Conservation (phyloP, 495 filamentous ascomycete genomes). For the Penicillium daleae region DNA sequence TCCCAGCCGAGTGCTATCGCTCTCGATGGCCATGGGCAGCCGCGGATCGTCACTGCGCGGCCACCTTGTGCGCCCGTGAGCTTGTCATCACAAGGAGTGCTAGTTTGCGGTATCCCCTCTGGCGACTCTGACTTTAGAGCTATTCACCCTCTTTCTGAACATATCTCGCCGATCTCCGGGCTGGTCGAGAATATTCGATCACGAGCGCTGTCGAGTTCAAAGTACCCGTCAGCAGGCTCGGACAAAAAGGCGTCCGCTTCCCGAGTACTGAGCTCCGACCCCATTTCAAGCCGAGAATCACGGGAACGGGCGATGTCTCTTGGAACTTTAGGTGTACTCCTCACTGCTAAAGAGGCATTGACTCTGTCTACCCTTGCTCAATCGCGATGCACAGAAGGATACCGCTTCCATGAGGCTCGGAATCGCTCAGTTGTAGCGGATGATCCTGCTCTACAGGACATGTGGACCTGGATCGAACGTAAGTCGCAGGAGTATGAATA, state of each 20-base stretch:
- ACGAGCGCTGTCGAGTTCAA: conserved; percentile 29
- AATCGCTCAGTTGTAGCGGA: conserved; percentile 71
- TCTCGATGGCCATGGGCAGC: conserved; percentile 66
- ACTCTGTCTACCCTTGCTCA: conserved; percentile 49
- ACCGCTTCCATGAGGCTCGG: conserved; percentile 71
- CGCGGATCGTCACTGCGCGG: conserved; percentile 65
- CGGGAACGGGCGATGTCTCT: conserved; percentile 44
- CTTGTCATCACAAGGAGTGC: conserved; percentile 47
- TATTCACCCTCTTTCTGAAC: conserved; percentile 37
- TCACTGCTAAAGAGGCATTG: conserved; percentile 47
- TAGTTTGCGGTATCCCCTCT: conserved; percentile 40
- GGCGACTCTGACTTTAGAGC: conserved; percentile 36
- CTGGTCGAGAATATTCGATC: conserved; percentile 36
- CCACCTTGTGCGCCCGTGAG: conserved; percentile 59
- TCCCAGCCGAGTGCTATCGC: conserved; percentile 69
- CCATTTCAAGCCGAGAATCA: conserved; percentile 48
- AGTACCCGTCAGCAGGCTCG: conserved; percentile 6
- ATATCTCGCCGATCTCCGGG: conserved; percentile 35
- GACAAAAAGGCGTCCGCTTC: conserved; percentile 16
- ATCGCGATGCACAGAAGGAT: conserved; percentile 69
- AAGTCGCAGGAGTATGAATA: conserved; percentile 28
- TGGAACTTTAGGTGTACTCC: conserved; percentile 26
- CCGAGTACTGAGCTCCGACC: conserved; percentile 21
- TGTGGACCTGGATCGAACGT: conserved; percentile 81
- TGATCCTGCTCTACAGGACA: conserved; percentile 72